Evolutionary conservation across 345 rosid genomes (phyloP), one percentile per base, ranked within the genome.

Genomic region (Camelina sativa): DNA sequence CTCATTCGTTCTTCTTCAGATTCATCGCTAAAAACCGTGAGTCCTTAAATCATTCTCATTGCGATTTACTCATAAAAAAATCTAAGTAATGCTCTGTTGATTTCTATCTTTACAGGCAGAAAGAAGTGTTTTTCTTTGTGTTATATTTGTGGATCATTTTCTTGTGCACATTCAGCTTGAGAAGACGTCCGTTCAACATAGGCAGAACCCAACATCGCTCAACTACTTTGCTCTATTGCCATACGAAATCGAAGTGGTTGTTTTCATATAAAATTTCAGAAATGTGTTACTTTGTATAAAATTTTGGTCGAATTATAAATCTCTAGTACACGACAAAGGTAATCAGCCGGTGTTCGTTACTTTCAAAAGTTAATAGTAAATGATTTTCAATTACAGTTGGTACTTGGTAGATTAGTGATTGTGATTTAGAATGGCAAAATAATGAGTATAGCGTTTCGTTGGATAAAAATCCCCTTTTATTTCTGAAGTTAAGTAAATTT

Each of bases 1-100:
- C 69, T 85, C 99, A 38, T 81, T 79, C 60, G 56, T 95, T 81
- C 86, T 95, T 82, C 88, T 92, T 79, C 97, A 85, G 77, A 86
- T 95, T 85, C 93, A 92, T 53, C 88, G 77, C 73, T 83, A 69
- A 63, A 35, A 60, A 54, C 76, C 7, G 97, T 94, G 83, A 89
- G 93, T 54, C 40, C 73, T 47, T 62, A 46, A 35, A 53, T 50
- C 59, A 13, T 16, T 71, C 63, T 61, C 74, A n/a, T 54, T 47
- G 28, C 12, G 60, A 19, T 71, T 53, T 32, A 43, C 71, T 51
- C 28, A 68, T 51, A 25, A 51, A 34, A 34, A 62, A 23, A 1
- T n/a, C 28, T 54, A 5, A 30, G 4, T 13, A 3, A 46, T 1
- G 3, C 20, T 77, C 12, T 77, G 11, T 52, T 37, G 51, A 34